These are phyloP conservation scores for Trifolium pratense DNA, from an alignment of 306 rosid genomes.

Conservation along the genomic window DNA sequence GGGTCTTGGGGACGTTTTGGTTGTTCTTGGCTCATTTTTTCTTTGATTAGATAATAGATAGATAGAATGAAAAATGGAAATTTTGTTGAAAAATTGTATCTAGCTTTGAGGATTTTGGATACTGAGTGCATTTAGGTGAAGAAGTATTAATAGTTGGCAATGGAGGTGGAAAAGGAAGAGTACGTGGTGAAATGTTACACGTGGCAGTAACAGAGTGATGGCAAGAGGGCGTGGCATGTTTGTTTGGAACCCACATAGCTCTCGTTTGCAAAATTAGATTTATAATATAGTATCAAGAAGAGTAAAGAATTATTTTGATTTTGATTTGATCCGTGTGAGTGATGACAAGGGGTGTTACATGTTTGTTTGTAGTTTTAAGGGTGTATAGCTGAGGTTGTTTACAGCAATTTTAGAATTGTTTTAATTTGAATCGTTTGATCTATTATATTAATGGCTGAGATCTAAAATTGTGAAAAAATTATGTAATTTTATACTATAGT, in stretches of 20 bases:
- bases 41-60: background rate
- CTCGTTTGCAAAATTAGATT: background rate
- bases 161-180: slow-evolving; percentile 23
- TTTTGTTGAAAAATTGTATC: background rate
- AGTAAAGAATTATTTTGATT: too few species aligned
- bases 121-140: background rate
- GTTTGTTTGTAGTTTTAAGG: too few species aligned
- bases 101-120: background rate
- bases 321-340: too few species aligned
- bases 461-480: too few species aligned
- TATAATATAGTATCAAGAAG: too few species aligned
- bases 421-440: too few species aligned
- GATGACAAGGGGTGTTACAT: too few species aligned
- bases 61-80: background rate
- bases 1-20: slow-evolving; percentile 51
- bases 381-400: too few species aligned
- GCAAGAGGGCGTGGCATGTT: slow-evolving; percentile 35
- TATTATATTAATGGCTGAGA: too few species aligned
- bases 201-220: slow-evolving; percentile 13
- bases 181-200: slow-evolving; percentile 36
- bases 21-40: slow-evolving; percentile 68
- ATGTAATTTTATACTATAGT: too few species aligned
- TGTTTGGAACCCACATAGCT: slow-evolving; percentile 11
- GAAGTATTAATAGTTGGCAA: slow-evolving; percentile 15
- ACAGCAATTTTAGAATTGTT: too few species aligned